Evolutionary conservation across 805 yeast species (phyloP).

Genomic region (Cyberlindnera samutprakarnensis): DNA sequence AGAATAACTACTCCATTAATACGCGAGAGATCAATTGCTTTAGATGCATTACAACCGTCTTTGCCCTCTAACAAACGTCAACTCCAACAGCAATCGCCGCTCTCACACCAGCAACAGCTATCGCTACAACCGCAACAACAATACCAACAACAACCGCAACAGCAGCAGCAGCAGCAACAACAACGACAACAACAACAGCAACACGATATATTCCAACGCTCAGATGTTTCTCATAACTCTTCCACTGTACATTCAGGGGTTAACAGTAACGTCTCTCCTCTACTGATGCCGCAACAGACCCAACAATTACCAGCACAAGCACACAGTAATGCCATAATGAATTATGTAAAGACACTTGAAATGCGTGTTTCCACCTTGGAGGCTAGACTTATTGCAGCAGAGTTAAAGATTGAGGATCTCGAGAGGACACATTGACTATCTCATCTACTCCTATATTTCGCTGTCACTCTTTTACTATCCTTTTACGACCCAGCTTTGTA

Average conservation of each 20-base stretch:
- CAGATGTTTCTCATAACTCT: background rate
- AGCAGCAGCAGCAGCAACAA: background rate
- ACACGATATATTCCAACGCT: too few species aligned
- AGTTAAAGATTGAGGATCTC: slow-evolving; percentile 16
- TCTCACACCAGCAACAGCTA: background rate
- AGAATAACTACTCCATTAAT: background rate
- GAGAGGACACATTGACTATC: too few species aligned
- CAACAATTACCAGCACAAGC: background rate
- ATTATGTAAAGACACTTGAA: slow-evolving; percentile 18
- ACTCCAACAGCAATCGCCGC: background rate
- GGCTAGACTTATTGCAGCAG: slow-evolving; percentile 13
- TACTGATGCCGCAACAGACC: background rate
- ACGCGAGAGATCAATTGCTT: background rate
- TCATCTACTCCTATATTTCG: too few species aligned
- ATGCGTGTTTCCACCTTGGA: slow-evolving; percentile 16
- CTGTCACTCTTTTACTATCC: too few species aligned
- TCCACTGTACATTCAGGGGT: background rate
- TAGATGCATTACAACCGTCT: too few species aligned
- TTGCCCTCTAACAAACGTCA: background rate
- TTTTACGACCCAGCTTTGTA: too few species aligned
- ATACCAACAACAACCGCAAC: background rate
- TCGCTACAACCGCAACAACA: background rate
- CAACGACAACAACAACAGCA: background rate
- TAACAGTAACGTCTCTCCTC: background rate
- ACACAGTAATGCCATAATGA: slow-evolving; percentile 8